Percentiles rank a stretch among this genome's conserved stretches.
These are phyloP conservation scores for Mallotus nudiflorus DNA, from an alignment of 345 rosid species.

Conservation along the genomic window DNA sequence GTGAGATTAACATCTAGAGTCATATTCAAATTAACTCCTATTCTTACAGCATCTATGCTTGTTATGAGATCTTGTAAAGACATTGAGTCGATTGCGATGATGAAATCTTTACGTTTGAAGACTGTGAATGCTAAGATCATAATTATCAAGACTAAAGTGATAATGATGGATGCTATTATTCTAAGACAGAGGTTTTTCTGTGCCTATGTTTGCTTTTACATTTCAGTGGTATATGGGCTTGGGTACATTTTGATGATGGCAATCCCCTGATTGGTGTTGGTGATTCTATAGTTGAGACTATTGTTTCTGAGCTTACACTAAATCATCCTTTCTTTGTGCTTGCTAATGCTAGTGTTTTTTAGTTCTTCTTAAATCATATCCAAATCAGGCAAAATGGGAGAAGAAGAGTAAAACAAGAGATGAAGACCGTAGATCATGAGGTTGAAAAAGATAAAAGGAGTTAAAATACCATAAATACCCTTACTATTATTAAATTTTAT, in stretches of 20 bases:
- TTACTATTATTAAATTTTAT: too few relatives aligned
- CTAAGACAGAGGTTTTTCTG: conserved; percentile 47
- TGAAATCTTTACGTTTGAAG: conserved; percentile 66
- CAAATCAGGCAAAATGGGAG: too few relatives aligned
- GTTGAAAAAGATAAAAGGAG: too few relatives aligned
- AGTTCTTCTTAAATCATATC: too few relatives aligned
- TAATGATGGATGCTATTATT: conserved; percentile 15
- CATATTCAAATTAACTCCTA: conserved; percentile 45
- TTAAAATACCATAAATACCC: too few relatives aligned
- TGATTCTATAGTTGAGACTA: neutral
- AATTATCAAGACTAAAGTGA: conserved; percentile 37
- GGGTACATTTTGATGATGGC: neutral
- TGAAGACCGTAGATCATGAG: too few relatives aligned
- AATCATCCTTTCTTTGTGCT: too few relatives aligned
- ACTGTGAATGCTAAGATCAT: conserved; percentile 64
- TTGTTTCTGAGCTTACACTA: too few relatives aligned
- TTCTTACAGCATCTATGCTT: conserved; percentile 24
- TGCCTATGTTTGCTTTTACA: conserved; percentile 24
- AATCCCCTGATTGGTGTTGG: too few relatives aligned
- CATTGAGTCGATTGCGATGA: conserved; percentile 47
- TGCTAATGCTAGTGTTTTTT: too few relatives aligned
- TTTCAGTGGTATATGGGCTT: neutral
- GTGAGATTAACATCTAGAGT: conserved; percentile 51
- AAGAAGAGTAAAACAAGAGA: too few relatives aligned
- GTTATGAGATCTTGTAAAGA: conserved; percentile 33